phyloP scores from a whole-genome alignment of 352 stramenopile genomes.

The Phytophthora multivora region DNA sequence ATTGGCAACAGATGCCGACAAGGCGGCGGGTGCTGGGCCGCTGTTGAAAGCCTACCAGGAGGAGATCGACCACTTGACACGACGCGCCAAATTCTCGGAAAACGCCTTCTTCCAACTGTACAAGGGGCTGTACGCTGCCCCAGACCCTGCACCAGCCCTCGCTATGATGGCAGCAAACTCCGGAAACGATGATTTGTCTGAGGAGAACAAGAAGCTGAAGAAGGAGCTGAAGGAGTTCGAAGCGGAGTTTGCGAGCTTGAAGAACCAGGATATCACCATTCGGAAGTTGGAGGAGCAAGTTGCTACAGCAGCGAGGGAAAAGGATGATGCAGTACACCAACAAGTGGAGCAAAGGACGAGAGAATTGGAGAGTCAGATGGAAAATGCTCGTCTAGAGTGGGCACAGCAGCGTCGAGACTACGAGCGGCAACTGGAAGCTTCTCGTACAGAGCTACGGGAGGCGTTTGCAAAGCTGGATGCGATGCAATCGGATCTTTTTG shows the following conservation, averaged over 20 bases:
- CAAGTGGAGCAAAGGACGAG: slow-evolving; percentile 65
- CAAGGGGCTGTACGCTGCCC: slow-evolving; percentile 84
- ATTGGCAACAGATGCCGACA: slow-evolving; percentile 67
- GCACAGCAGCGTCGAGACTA: slow-evolving; percentile 83
- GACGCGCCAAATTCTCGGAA: slow-evolving; percentile 92
- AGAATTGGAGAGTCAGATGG: slow-evolving; percentile 66
- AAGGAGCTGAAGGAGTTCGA: slow-evolving; percentile 93
- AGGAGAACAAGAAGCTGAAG: slow-evolving; percentile 92
- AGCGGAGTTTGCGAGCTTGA: slow-evolving; percentile 93
- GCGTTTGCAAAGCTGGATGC: slow-evolving; percentile 82
- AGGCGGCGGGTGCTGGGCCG: slow-evolving; percentile 53
- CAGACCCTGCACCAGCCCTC: slow-evolving; percentile 82
- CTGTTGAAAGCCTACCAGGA: slow-evolving; percentile 92
- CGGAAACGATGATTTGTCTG: slow-evolving; percentile 65
- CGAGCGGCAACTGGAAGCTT: slow-evolving; percentile 66
- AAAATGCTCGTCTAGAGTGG: slow-evolving; percentile 76
- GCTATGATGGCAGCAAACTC: slow-evolving; percentile 51
- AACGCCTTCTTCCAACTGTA: slow-evolving; percentile 90
- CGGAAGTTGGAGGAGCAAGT: slow-evolving; percentile 94
- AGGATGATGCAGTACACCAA: slow-evolving; percentile 65
- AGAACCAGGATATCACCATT: slow-evolving; percentile 98
- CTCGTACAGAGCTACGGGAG: slow-evolving; percentile 63
- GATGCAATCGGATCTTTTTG: slow-evolving; percentile 92
- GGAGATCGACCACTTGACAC: slow-evolving; percentile 92
- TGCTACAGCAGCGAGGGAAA: slow-evolving; percentile 71